Conservation (phyloP, 1,139 yeast species). For the Groenewaldozyma sp. region DNA sequence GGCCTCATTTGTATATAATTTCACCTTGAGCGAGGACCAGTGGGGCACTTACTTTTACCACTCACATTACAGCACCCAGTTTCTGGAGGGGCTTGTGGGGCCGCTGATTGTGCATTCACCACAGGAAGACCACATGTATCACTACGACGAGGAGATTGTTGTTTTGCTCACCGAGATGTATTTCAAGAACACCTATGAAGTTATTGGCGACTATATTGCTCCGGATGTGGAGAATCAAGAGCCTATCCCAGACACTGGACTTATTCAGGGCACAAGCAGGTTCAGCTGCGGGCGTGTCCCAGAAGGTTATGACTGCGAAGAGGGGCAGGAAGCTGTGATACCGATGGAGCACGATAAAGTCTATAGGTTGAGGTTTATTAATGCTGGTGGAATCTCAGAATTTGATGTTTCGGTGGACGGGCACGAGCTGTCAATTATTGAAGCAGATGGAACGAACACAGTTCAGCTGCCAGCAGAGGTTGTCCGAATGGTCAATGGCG, state of each 20-base stretch:
- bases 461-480: slow-evolving; percentile 47
- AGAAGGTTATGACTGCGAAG: slow-evolving; percentile 10
- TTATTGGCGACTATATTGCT: slow-evolving; percentile 44
- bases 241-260: slow-evolving; percentile 62
- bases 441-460: slow-evolving; percentile 63
- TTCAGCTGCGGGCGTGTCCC: slow-evolving; percentile 34
- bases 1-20: slow-evolving; percentile 53
- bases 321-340: slow-evolving; percentile 13
- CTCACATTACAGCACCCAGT: slow-evolving; percentile 71
- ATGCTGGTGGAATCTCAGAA: slow-evolving; percentile 25
- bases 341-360: slow-evolving; percentile 11
- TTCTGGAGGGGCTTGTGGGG: slow-evolving; percentile 78
- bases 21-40: slow-evolving; percentile 60
- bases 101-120: slow-evolving; percentile 52
- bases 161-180: slow-evolving; percentile 67
- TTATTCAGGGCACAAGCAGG: slow-evolving; percentile 28
- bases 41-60: slow-evolving; percentile 83
- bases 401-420: slow-evolving; percentile 28
- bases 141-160: slow-evolving; percentile 59
- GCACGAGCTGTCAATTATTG: slow-evolving; percentile 47
- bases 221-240: slow-evolving; percentile 85
- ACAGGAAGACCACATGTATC: slow-evolving; percentile 30
- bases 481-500: slow-evolving; percentile 61
- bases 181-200: slow-evolving; percentile 45
- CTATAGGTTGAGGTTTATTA: slow-evolving; percentile 23